Conservation (phyloP, 1,284 basidiomycete species). For the Tetrapyrgos nigripes region DNA sequence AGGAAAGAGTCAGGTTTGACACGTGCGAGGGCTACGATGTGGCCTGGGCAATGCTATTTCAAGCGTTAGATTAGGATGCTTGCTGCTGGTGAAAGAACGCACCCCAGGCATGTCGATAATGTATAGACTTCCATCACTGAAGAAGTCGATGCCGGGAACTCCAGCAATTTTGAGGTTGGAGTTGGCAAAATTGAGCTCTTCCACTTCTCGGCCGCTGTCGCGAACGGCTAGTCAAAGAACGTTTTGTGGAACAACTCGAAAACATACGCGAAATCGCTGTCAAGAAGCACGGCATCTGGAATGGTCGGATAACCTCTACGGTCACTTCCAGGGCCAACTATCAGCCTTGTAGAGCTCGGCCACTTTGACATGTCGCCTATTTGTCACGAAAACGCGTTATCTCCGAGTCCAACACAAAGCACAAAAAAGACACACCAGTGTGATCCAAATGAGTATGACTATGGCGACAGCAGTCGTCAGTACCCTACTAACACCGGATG, state of each 20-base stretch:
- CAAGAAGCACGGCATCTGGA: constrained; percentile 17
- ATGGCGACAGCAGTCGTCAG: neutral
- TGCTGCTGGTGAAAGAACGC: neutral
- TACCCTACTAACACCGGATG: neutral
- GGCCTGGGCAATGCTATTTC: constrained; percentile 18
- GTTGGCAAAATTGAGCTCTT: constrained; percentile 21
- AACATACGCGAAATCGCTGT: constrained; percentile 26
- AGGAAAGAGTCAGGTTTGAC: constrained; percentile 26
- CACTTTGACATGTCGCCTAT: constrained; percentile 29
- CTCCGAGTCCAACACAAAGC: neutral
- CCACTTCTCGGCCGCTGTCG: constrained; percentile 15
- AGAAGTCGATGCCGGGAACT: constrained; percentile 23
- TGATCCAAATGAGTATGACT: constrained; percentile 28
- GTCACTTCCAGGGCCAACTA: constrained; percentile 21
- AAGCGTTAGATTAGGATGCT: neutral
- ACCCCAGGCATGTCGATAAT: constrained; percentile 28
- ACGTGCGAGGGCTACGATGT: constrained; percentile 27
- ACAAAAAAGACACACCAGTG: constrained; percentile 1
- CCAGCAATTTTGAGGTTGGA: constrained; percentile 20
- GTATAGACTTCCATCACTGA: constrained; percentile 28
- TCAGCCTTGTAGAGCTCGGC: constrained; percentile 22
- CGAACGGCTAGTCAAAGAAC: neutral
- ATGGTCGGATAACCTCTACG: constrained; percentile 13
- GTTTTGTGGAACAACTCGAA: neutral
- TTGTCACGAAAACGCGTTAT: too few relatives aligned